A percentile compares a stretch with the other conserved stretches of the same genome.
Conservation (phyloP, 2,329 filamentous ascomycete species). For the Colletotrichum australisinense region DNA sequence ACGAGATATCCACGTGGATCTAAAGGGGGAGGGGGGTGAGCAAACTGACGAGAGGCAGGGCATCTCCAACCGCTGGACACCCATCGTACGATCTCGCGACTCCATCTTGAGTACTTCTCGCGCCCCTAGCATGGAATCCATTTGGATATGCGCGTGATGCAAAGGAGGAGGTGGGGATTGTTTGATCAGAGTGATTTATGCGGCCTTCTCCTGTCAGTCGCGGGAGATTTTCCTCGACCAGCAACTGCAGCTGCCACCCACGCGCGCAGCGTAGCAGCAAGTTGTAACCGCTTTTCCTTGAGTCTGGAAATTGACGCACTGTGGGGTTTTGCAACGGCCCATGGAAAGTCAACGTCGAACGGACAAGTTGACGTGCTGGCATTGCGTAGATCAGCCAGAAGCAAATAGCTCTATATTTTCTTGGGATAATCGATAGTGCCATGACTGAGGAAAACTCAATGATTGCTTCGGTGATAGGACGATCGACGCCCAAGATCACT, state of each 20-base stretch:
- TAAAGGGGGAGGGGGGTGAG: background rate
- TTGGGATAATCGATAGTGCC: background rate
- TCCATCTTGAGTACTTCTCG: background rate
- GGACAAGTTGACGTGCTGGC: background rate
- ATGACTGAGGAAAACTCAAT: background rate
- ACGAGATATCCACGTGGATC: slow-evolving; percentile 28
- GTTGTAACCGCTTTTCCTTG: background rate
- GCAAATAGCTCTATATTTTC: background rate
- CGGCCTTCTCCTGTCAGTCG: background rate
- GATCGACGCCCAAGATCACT: background rate
- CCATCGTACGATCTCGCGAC: background rate
- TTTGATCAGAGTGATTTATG: background rate
- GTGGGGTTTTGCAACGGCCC: background rate
- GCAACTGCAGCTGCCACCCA: background rate
- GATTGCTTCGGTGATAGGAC: background rate
- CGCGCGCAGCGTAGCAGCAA: background rate
- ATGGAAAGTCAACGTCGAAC: background rate
- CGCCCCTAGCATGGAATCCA: background rate
- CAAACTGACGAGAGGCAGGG: too few species aligned
- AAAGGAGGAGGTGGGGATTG: background rate
- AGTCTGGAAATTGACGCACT: background rate
- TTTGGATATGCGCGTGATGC: background rate
- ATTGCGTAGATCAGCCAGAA: background rate
- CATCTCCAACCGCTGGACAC: background rate
- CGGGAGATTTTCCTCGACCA: background rate